Conservation (phyloP, 768 basidiomycete species). For the Rhizopogon salebrosus region DNA sequence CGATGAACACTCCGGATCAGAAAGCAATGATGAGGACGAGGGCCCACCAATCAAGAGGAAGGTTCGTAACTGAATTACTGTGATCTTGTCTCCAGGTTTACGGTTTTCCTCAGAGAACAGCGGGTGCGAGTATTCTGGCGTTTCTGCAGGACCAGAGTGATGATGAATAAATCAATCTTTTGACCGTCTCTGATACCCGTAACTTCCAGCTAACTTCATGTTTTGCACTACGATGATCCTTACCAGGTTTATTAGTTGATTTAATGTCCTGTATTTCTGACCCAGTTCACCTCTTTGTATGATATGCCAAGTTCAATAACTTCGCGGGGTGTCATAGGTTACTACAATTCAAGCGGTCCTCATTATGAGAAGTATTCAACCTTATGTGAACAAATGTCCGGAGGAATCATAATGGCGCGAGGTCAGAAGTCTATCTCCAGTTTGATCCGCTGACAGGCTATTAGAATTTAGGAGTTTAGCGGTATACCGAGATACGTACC, state of each 20-base stretch:
- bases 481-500: conserved; percentile 5
- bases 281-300: too few relatives aligned
- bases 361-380: too few relatives aligned
- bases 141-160: conserved; percentile 73
- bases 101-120: conserved; percentile 30
- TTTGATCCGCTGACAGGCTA: not conserved
- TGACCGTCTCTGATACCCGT: not conserved
- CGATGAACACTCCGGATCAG: conserved; percentile 25
- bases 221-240: not conserved
- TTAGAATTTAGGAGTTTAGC: not conserved
- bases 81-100: not conserved
- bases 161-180: conserved; percentile 27
- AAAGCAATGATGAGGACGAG: conserved; percentile 29
- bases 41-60: conserved; percentile 33
- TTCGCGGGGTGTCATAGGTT: too few relatives aligned
- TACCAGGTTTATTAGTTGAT: too few relatives aligned
- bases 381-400: too few relatives aligned
- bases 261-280: too few relatives aligned
- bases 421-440: not conserved
- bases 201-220: not conserved
- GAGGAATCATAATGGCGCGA: too few relatives aligned
- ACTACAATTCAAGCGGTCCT: too few relatives aligned
- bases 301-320: too few relatives aligned
- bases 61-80: conserved; percentile 26
- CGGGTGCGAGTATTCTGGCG: conserved; percentile 59